Base-by-base conservation (phyloP, 2,329 filamentous ascomycete genomes). In the Colletotrichum karsti region DNA sequence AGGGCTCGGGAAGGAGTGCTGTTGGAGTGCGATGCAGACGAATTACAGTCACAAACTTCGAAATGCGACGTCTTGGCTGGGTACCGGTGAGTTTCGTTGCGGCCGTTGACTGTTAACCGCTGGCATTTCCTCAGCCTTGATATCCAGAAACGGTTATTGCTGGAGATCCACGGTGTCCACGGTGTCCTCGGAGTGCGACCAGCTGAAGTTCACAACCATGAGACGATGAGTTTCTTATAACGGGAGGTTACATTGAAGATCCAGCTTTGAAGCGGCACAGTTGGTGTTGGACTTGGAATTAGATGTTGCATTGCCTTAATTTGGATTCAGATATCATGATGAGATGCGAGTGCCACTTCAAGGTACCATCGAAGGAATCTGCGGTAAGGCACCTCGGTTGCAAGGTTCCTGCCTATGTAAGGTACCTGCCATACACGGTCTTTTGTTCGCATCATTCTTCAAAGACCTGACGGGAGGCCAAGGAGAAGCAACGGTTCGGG, bases 201-300 rank as follows among this genome's bases (percentile, higher is more conserved):
- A 20, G 44, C 30, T 57, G 53, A 50, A 50, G 28, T 5, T 26
- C 24, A 30, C 39, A 24, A 7, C 22, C 24, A 41, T 62, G 33
- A 12, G 35, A 55, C 37, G 22, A 41, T 12, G 28, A 37, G 55
- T n/a, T n/a, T n/a, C n/a, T n/a, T 15, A 26, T 13, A 15, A 8
- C 24, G 35, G 20, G 22, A 42, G 30, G 42, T 51, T 22, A 33
- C 10, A n/a, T 9, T 24, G 41, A 10, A 9, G 50, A 30, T 42
- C 35, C 61, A 57, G 30, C 39, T 28, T 20, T 26, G 18, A 35
- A 24, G 60, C 60, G 28, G 39, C 60, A 63, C 39, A 48, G 60
- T 15, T 15, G 37, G 37, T 6, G 37, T 41, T 18, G 46, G 24
- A 30, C 22, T n/a, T 50, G 24, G 26, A 8, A 35, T 2, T 35